Base-by-base conservation (phyloP, 31 red algal genomes). In the Asparagopsis taxiformis region DNA sequence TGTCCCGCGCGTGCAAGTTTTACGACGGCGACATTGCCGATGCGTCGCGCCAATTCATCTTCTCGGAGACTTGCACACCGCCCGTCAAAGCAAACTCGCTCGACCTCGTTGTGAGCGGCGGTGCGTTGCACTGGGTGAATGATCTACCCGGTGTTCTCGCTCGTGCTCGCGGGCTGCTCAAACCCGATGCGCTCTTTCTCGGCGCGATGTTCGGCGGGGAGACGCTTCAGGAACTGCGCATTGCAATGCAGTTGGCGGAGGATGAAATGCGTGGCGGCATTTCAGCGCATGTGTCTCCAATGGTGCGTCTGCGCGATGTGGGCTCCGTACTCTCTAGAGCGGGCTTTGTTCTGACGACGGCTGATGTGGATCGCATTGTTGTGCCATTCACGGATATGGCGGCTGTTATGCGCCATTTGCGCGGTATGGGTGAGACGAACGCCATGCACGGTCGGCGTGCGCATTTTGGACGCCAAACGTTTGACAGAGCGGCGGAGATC, bases 121-220 rank as follows among this genome's bases (percentile, higher is more conserved):
- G 92, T 51, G 81, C 49, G 9, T 55, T 98, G 59, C 95, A 98
- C 50, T 98, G 95, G 95, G 80, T 94, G 37, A 98, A 98, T 62
- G 95, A 98, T 50, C 72, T 98, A 35, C 85, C 85, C 16, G 54
- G 55, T 23, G 34, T 79, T 20, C 59, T 98, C 20, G 32, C 38
- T 22, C 67, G 72, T 23, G 28, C 72, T 22, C 43, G 55, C 50
- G 9, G 38, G 30, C 50, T 68, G 29, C 85, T 97, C 31, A 55
- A 60, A 16, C 75, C 88, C 0, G 93, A 91, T 66, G 93, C 88
- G 15, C 37, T 97, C 31, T 88, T 97, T 22, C 46, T 97, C 10
- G 93, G 68, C 37, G 82, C 88, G 16, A 69, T 97, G 82, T 68
- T 74, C 38, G 93, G 93, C 74, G 93, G 93, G 32, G 87, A 91